Percentiles rank a stretch among this genome's conserved stretches.
These are phyloP conservation scores for Apiotrichum veenhuisii DNA, from an alignment of 1,284 basidiomycete genomes.

Conservation along the genomic window DNA sequence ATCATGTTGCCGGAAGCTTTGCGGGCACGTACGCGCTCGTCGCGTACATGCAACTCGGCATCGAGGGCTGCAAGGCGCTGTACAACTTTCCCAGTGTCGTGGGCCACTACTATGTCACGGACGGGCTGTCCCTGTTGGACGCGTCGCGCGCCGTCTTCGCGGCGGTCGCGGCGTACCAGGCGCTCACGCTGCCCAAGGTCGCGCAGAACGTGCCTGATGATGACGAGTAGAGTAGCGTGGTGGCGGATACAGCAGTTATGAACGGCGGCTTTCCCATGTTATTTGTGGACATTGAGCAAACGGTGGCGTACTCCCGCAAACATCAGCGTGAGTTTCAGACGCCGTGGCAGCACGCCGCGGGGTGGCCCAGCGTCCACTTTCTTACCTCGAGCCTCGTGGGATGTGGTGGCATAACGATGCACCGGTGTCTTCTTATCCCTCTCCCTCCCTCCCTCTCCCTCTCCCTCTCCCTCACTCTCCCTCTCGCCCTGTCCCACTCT, in stretches of 20 bases:
- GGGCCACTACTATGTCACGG: not conserved
- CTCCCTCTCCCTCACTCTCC: not conserved
- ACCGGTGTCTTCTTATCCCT: too few relatives aligned
- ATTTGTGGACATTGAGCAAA: too few relatives aligned
- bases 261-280: too few relatives aligned
- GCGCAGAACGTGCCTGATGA: not conserved
- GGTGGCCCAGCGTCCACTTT: too few relatives aligned
- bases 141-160: not conserved
- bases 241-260: too few relatives aligned
- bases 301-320: too few relatives aligned
- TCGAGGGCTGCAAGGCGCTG: not conserved
- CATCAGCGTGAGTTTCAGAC: too few relatives aligned
- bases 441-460: not conserved
- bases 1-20: not conserved
- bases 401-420: too few relatives aligned
- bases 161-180: not conserved
- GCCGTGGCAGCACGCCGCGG: too few relatives aligned
- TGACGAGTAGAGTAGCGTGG: not conserved
- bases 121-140: not conserved
- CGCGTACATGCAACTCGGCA: not conserved
- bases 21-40: slow-evolving; percentile 1
- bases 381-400: too few relatives aligned
- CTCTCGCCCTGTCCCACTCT: not conserved
- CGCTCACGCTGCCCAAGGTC: not conserved
- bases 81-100: not conserved